Evolutionary conservation across 345 rosid genomes (phyloP), one percentile per base, ranked within the genome.

Genomic region (Draba incana): DNA sequence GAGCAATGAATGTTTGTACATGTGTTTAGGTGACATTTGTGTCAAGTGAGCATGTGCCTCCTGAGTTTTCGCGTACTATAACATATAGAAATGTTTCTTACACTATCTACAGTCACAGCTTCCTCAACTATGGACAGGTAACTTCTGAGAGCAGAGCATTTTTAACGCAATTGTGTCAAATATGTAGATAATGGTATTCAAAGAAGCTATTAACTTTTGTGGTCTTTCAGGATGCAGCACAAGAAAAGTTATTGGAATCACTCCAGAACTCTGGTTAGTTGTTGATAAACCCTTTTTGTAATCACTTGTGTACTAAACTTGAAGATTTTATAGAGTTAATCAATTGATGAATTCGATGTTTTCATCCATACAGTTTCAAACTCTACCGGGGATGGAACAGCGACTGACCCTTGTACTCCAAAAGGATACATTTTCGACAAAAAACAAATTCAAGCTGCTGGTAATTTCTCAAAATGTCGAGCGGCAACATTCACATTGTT

Each of bases 111-210:
- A 91, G 95, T 81, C 92, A 94, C 68, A 94, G 97, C 74, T 91
- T 89, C 75, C 99, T 94, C 76, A 80, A 87, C 71, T 83, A 81
- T 58, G 99, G 97, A 43, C 97, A 82, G 96, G 99, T 88, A 81
- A 60, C 16, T 69, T 64, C 33, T 25, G 28, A 43, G 38, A 61
- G 13, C 31, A 14, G 8, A 71, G 6, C 11, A 62, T 10, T 23
- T 42, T 3, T 53, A 25, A 1, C 20, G 45, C 2, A 15, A 56
- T 0, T 30, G 25, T 57, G 14, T 37, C 14, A 38, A 23, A 56
- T 14, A 82, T 33, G 10, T 14, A 28, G 39, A 59, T 49, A 24
- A 39, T 8, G 11, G 16, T 45, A 67, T 56, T 14, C 47, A 23
- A 55, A 62, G 25, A 63, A n/a, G 59, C 55, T 66, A 77, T 20